A percentile compares a stretch with the other conserved stretches of the same genome.
phyloP scores from a whole-genome alignment of 805 yeast genomes.

The Metschnikowia aberdeeniae region DNA sequence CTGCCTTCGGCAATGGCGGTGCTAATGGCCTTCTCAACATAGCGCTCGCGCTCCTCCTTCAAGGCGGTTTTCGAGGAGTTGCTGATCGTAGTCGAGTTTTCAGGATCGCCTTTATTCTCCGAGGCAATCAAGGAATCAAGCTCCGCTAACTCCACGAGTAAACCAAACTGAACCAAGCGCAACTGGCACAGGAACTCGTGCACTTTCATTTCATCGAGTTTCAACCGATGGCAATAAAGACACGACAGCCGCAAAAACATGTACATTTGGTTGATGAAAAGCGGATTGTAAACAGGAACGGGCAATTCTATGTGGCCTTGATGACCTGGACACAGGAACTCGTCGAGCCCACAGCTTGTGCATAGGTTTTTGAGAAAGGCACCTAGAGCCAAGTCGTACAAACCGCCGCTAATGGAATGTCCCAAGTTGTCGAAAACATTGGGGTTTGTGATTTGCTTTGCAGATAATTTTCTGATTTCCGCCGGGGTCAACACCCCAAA shows the following conservation, averaged over 20 bases:
- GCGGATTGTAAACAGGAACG: slow-evolving; percentile 89
- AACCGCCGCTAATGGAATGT: slow-evolving; percentile 90
- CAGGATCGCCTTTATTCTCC: slow-evolving; percentile 39
- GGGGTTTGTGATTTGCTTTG: slow-evolving; percentile 93
- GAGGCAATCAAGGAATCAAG: slow-evolving; percentile 56
- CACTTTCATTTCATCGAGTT: slow-evolving; percentile 61
- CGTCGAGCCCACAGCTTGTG: slow-evolving; percentile 94
- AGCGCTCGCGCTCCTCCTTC: slow-evolving; percentile 58
- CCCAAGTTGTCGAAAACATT: slow-evolving; percentile 94
- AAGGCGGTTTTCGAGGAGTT: slow-evolving; percentile 42
- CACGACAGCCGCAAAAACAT: slow-evolving; percentile 80
- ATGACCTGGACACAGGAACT: slow-evolving; percentile 94
- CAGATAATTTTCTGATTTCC: slow-evolving; percentile 83
- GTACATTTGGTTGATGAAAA: slow-evolving; percentile 89
- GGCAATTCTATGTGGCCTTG: slow-evolving; percentile 98
- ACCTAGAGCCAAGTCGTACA: slow-evolving; percentile 92
- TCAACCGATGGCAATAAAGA: slow-evolving; percentile 85
- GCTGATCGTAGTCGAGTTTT: slow-evolving; percentile 33
- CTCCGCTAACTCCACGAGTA: slow-evolving; percentile 70
- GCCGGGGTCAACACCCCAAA: slow-evolving; percentile 78
- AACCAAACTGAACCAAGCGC: slow-evolving; percentile 80
- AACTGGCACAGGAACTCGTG: slow-evolving; percentile 78
- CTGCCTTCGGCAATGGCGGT: slow-evolving; percentile 74
- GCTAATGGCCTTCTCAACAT: slow-evolving; percentile 66
- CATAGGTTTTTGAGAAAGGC: slow-evolving; percentile 87